Evolutionary conservation across 805 yeast genomes (phyloP).

Genomic region (Gaillardinia entomophila): DNA sequence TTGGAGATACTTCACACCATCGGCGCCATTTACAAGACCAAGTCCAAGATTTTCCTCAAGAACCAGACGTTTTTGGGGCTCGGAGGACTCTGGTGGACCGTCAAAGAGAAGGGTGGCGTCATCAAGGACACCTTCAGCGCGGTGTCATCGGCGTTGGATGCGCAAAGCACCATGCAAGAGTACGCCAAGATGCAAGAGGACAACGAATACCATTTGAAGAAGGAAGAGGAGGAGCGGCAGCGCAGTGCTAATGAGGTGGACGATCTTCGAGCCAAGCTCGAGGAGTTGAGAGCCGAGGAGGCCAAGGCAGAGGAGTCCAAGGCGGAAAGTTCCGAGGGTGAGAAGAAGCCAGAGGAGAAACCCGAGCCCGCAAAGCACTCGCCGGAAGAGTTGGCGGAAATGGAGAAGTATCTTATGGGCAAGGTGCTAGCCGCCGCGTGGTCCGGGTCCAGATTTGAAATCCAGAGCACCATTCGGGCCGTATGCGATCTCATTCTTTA

Average conservation of each 20-base stretch:
- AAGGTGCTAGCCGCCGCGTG: constrained; percentile 81
- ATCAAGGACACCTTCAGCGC: constrained; percentile 69
- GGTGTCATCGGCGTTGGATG: constrained; percentile 69
- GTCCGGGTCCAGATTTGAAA: constrained; percentile 77
- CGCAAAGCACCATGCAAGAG: constrained; percentile 73
- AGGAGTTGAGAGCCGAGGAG: constrained; percentile 11
- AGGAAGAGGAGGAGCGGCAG: constrained; percentile 27
- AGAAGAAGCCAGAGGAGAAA: constrained; percentile 4
- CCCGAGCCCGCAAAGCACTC: constrained; percentile 37
- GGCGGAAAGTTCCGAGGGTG: constrained; percentile 2
- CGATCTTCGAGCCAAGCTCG: constrained; percentile 13
- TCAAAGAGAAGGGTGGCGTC: constrained; percentile 69
- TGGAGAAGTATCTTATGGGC: constrained; percentile 71
- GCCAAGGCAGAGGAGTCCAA: constrained; percentile 6
- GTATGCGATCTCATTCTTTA: constrained; percentile 64
- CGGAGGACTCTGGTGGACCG: constrained; percentile 63
- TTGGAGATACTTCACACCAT: constrained; percentile 71
- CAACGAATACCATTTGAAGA: constrained; percentile 36
- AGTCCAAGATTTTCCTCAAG: constrained; percentile 59
- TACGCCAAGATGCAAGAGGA: constrained; percentile 61
- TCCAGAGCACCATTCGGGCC: constrained; percentile 62
- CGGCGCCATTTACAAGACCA: constrained; percentile 62
- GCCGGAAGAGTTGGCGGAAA: constrained; percentile 59
- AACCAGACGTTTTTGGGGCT: constrained; percentile 58
- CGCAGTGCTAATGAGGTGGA: constrained; percentile 8